Base-by-base conservation (phyloP, 805 yeast genomes). In the Cyberlindnera misumaiensis region DNA sequence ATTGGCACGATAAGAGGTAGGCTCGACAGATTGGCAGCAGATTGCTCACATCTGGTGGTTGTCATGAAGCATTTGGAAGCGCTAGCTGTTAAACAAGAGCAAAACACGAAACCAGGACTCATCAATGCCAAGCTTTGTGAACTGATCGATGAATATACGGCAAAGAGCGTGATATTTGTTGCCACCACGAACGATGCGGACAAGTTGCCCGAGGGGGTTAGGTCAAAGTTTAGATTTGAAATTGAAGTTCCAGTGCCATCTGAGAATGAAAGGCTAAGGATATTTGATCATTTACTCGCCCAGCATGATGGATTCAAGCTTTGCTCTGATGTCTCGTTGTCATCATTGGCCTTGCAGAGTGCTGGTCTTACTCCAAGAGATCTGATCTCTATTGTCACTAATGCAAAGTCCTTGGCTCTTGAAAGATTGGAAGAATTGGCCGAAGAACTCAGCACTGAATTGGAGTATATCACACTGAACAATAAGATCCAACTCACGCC, bases 351-450 rank as follows among this genome's bases (percentile, higher is more conserved):
- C 0, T 62, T 83, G 35, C 95, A 88, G 51, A 83, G 95, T 42
- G 97, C 97, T 3, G 97, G 97, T 15, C 67, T 90, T 39, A 83
- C 93, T 0, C 95, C 97, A 2, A 67, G 83, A 15, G 97, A 93
- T 57, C 65, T 90, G 34, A 63, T 63, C 3, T 76, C 90, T 0
- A 85, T 88, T 42, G 75, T 88, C 5, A 69, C 73, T 14, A 73
- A 71, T 37, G 81, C 96, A 1, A 76, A 77, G 47, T 63, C 67
- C 24, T 50, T 68, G 22, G 83, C 94, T 0, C 45, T 73, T 12
- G 72, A 68, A 30, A 62, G 87, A 37, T 37, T 71, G 3, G 62
- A 62, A 28, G 61, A 64, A 3, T 38, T 66, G 4, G 49, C 17
- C 36, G 52, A 46, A 5, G 39, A 45, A 5, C 25, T 35, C 11